phyloP scores from a whole-genome alignment of 306 rosid species.

The Pyrus pyrifolia region DNA sequence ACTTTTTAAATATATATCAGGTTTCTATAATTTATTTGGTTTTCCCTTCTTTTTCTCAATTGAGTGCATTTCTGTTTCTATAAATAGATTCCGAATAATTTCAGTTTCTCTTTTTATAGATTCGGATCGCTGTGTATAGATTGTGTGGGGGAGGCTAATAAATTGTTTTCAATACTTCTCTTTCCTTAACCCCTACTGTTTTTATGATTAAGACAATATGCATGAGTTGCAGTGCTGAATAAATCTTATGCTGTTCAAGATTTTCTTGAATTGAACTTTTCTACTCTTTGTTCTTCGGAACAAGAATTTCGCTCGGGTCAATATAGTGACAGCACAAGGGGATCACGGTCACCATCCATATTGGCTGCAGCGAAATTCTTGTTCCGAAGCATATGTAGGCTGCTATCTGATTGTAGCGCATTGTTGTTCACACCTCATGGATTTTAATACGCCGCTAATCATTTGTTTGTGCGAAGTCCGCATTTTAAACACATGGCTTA shows the following conservation, averaged over 20 bases:
- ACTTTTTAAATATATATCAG: slow-evolving; percentile 20
- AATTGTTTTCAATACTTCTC: neutral
- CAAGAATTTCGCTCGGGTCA: neutral
- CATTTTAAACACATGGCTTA: neutral
- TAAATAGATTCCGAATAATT: neutral
- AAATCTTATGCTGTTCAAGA: neutral
- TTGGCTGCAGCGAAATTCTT: neutral
- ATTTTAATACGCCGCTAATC: neutral
- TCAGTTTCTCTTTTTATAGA: slow-evolving; percentile 2
- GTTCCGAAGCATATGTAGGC: neutral
- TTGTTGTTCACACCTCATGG: too few relatives aligned
- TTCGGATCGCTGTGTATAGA: slow-evolving; percentile 25
- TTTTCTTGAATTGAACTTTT: neutral
- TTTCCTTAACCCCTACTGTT: neutral
- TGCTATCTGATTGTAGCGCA: neutral
- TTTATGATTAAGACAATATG: neutral
- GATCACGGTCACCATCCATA: neutral
- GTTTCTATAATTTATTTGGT: slow-evolving; percentile 15
- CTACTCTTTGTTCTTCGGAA: neutral
- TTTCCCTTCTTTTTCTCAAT: neutral
- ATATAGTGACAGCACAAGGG: too few relatives aligned
- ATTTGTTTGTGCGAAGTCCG: neutral
- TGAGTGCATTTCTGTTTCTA: slow-evolving; percentile 18
- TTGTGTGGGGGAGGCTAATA: slow-evolving; percentile 27
- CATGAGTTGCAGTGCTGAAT: neutral